These are phyloP conservation scores for Nematodospora valgi DNA, from an alignment of 805 yeast species.

Conservation along the genomic window DNA sequence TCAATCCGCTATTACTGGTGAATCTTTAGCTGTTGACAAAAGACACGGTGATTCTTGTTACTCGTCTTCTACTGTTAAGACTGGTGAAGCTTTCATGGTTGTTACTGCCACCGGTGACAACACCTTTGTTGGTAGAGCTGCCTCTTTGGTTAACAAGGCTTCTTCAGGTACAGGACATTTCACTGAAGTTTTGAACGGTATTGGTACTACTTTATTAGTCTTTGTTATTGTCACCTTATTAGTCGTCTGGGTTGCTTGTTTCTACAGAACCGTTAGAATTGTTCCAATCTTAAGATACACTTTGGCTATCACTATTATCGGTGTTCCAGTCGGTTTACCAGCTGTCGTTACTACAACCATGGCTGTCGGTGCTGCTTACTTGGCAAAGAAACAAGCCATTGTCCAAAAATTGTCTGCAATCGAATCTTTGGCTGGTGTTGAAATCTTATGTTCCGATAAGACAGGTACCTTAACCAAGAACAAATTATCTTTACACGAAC, in stretches of 20 bases:
- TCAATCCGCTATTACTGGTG: constrained; percentile 98
- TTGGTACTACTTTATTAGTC: constrained; percentile 88
- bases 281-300: constrained; percentile 89
- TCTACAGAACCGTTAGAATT: constrained; percentile 87
- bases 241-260: constrained; percentile 88
- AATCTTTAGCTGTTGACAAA: constrained; percentile 93
- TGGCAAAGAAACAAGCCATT: constrained; percentile 95
- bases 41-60: constrained; percentile 80
- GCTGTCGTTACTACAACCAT: constrained; percentile 97
- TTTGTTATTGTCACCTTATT: constrained; percentile 83
- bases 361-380: constrained; percentile 99
- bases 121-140: constrained; percentile 97
- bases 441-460: constrained; percentile 95
- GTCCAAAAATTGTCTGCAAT: constrained; percentile 95
- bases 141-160: constrained; percentile 93
- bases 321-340: constrained; percentile 98
- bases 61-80: constrained; percentile 92
- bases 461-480: constrained; percentile 98
- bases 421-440: constrained; percentile 97
- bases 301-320: constrained; percentile 91
- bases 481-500: constrained; percentile 93
- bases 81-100: constrained; percentile 93
- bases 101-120: constrained; percentile 94
- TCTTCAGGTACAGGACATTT: constrained; percentile 92
- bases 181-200: constrained; percentile 96